Percentiles rank a stretch among this genome's conserved stretches.
These are phyloP conservation scores for Aethionema arabicum DNA, from an alignment of 345 rosid genomes.

Conservation along the genomic window DNA sequence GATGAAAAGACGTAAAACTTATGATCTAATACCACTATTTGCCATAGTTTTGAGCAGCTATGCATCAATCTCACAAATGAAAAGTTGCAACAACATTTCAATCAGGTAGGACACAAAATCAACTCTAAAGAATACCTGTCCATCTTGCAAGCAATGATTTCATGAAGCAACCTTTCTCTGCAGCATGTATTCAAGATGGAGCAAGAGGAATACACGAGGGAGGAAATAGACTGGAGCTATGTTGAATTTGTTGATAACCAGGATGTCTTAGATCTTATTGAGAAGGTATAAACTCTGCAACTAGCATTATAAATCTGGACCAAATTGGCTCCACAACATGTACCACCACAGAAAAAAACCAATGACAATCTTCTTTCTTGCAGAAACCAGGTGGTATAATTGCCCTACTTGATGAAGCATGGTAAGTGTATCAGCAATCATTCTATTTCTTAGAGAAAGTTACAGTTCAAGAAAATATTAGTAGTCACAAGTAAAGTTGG, in stretches of 20 bases:
- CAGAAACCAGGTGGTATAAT: conserved; percentile 88
- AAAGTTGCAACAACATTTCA: conserved; percentile 79
- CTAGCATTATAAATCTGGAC: conserved; percentile 9
- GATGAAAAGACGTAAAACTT: neutral
- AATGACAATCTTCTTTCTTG: conserved; percentile 27
- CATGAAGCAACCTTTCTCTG: conserved; percentile 23
- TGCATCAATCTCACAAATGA: conserved; percentile 80
- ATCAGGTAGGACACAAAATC: conserved; percentile 49
- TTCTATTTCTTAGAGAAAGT: conserved; percentile 1
- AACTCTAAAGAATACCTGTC: neutral
- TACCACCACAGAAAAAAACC: conserved; percentile 1
- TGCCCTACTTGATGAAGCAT: conserved; percentile 77
- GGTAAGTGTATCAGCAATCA: conserved; percentile 41
- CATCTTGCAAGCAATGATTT: conserved; percentile 19
- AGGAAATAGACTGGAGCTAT: conserved; percentile 78
- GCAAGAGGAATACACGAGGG: conserved; percentile 68
- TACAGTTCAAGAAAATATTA: conserved; percentile 8
- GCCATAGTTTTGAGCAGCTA: conserved; percentile 68
- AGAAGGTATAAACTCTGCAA: conserved; percentile 46
- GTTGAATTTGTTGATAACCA: conserved; percentile 78
- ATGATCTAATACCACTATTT: conserved; percentile 17
- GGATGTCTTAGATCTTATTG: conserved; percentile 73
- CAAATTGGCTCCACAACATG: conserved; percentile 4
- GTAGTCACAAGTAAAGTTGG: conserved; percentile 9
- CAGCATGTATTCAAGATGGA: conserved; percentile 88